These are phyloP conservation scores for Santalum album DNA, from an alignment of 164 flowering plant species.

Conservation along the genomic window DNA sequence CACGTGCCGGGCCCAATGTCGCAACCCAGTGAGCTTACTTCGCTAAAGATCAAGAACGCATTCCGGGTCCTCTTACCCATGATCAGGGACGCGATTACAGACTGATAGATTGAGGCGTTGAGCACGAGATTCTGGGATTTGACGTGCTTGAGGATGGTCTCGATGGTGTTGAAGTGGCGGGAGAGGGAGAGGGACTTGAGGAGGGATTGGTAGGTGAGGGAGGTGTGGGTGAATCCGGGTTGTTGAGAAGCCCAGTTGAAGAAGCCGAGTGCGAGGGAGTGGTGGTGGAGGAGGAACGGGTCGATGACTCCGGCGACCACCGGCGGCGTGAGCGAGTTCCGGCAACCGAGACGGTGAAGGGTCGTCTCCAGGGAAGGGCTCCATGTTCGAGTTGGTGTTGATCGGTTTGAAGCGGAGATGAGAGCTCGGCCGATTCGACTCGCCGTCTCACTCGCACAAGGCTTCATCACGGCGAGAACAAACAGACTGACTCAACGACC, in stretches of 20 bases:
- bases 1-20: constrained; percentile 34
- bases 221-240: constrained; percentile 53
- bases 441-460: constrained; percentile 19
- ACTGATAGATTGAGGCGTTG: constrained; percentile 32
- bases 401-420: constrained; percentile 30
- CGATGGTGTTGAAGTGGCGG: constrained; percentile 44
- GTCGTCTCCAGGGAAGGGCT: constrained; percentile 49
- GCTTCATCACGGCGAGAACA: no score
- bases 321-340: constrained; percentile 45
- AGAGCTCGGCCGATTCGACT: constrained; percentile 44
- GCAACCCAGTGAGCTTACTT: constrained; percentile 12
- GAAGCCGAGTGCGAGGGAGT: constrained; percentile 66
- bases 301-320: constrained; percentile 72
- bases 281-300: constrained; percentile 56
- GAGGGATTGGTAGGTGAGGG: constrained; percentile 49
- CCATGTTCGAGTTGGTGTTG: constrained; percentile 42
- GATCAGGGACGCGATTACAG: constrained; percentile 30
- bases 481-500: no score
- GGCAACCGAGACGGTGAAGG: constrained; percentile 51
- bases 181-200: constrained; percentile 58
- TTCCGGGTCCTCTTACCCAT: constrained; percentile 29
- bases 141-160: constrained; percentile 29
- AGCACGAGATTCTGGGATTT: constrained; percentile 31
- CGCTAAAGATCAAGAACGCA: constrained; percentile 39
- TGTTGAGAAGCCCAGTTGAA: constrained; percentile 84